Evolutionary conservation across 139 green algal species (phyloP).

Genomic region (Chlorella ohadii): DNA sequence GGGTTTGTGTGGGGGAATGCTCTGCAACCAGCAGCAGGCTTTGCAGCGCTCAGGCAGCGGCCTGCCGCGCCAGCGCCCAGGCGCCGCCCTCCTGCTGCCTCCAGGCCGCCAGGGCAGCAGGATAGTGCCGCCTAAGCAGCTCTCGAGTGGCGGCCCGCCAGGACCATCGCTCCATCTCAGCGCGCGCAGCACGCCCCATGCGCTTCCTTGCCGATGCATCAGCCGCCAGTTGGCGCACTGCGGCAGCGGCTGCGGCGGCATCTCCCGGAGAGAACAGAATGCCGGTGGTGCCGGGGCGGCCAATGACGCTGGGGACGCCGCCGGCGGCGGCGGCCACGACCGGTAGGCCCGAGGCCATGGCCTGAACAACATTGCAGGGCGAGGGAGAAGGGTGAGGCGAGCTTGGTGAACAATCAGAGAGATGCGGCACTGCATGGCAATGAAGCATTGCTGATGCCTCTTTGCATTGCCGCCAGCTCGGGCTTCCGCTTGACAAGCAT

Average conservation of each 20-base stretch:
- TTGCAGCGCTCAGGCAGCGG: neutral
- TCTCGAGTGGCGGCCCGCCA: conserved; percentile 49
- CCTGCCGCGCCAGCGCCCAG: neutral
- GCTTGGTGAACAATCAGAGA: too few relatives aligned
- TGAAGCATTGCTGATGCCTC: too few relatives aligned
- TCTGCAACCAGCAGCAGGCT: neutral
- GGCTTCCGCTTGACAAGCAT: too few relatives aligned
- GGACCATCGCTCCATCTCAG: conserved; percentile 55
- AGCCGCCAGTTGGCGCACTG: conserved; percentile 2
- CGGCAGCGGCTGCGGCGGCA: neutral
- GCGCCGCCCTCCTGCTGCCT: neutral
- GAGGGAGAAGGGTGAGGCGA: too few relatives aligned
- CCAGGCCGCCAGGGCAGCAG: conserved; percentile 48
- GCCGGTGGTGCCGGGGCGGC: conserved; percentile 54
- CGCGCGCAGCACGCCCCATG: conserved; percentile 38
- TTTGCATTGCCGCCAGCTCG: too few relatives aligned
- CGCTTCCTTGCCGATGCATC: conserved; percentile 8
- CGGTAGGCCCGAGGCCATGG: conserved; percentile 83
- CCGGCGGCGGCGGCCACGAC: conserved; percentile 92
- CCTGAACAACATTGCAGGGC: neutral
- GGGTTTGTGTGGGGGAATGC: too few relatives aligned
- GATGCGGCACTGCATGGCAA: too few relatives aligned
- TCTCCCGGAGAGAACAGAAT: conserved; percentile 54
- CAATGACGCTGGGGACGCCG: conserved; percentile 91
- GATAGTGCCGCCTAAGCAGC: conserved; percentile 58